A percentile compares a stretch with the other conserved stretches of the same genome.
Evolutionary conservation across 306 rosid genomes (phyloP).

Genomic region (Cucumis cinereus): DNA sequence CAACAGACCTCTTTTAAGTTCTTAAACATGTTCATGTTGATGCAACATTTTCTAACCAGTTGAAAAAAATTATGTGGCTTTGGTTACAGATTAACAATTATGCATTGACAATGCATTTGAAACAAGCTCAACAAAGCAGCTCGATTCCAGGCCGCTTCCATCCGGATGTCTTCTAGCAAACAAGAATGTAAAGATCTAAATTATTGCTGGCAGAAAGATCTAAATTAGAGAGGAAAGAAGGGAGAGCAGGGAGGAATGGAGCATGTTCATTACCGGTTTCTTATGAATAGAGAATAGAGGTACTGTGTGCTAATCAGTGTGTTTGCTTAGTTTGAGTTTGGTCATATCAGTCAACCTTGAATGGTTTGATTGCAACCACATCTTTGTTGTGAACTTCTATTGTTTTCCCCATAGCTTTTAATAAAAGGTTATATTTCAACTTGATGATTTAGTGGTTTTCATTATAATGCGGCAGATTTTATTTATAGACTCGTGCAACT

Average conservation of each 20-base stretch:
- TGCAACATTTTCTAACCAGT: background rate
- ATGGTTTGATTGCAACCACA: background rate
- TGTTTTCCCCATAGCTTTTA: background rate
- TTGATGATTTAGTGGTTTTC: background rate
- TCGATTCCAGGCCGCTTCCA: conserved; percentile 65
- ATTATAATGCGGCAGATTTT: too few relatives aligned
- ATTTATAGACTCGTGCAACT: background rate
- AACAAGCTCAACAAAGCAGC: conserved; percentile 79
- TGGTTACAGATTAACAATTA: conserved; percentile 62
- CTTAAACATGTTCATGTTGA: background rate
- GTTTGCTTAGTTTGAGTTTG: conserved; percentile 1
- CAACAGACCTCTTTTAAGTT: background rate
- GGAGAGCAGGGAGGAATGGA: background rate
- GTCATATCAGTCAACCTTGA: background rate
- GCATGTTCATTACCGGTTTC: background rate
- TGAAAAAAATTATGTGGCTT: background rate
- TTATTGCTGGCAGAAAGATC: background rate
- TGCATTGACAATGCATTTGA: conserved; percentile 83
- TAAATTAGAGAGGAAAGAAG: background rate
- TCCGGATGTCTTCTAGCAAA: conserved; percentile 68
- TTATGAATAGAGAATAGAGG: background rate
- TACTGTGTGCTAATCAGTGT: background rate
- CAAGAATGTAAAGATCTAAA: background rate
- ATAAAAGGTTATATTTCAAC: too few relatives aligned
- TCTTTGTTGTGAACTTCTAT: background rate